phyloP scores from a whole-genome alignment of 345 rosid species.

The Acer saccharum region DNA sequence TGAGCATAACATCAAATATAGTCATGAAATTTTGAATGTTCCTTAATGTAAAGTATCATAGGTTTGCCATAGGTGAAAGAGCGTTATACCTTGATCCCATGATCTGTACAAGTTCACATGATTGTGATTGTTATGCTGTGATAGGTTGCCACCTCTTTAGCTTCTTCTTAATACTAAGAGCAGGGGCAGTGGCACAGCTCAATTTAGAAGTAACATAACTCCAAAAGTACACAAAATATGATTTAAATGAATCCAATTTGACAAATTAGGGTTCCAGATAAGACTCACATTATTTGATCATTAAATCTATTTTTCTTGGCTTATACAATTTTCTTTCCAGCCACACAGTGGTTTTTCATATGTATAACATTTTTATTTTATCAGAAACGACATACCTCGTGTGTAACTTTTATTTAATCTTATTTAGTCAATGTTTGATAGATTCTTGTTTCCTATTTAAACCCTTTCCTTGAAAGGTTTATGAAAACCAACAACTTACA shows the following conservation, averaged over 20 bases:
- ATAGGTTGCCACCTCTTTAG: neutral
- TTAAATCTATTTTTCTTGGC: neutral
- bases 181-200: neutral
- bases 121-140: neutral
- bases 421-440: neutral
- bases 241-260: neutral
- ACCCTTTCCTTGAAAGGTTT: neutral
- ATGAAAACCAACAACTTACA: neutral
- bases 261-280: neutral
- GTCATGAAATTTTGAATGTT: neutral
- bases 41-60: neutral
- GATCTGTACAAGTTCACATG: neutral
- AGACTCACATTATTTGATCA: neutral
- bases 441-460: neutral
- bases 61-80: neutral
- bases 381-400: neutral
- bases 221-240: neutral
- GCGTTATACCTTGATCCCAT: neutral
- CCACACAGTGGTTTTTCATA: neutral
- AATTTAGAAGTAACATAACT: neutral
- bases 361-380: too few relatives aligned
- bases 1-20: neutral
- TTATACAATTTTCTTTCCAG: neutral
- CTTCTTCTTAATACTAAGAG: neutral
- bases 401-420: slow-evolving; percentile 2